Evolutionary conservation across 1,284 basidiomycete genomes (phyloP).

Genomic region (Tremellales sp.): DNA sequence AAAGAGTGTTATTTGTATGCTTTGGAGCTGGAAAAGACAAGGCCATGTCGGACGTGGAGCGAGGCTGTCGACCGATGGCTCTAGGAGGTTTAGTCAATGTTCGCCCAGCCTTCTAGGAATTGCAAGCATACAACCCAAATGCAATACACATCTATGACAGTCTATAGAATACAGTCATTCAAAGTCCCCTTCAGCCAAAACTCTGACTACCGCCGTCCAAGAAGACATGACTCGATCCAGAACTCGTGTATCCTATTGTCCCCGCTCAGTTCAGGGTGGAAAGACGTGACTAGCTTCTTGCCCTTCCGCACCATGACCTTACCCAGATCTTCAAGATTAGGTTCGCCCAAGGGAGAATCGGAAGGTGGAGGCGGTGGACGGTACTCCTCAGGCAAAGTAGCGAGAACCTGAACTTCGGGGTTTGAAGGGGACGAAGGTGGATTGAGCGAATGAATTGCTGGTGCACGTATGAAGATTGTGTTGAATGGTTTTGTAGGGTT

Average conservation of each 20-base stretch:
- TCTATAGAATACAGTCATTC: too few relatives aligned
- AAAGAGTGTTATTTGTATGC: conserved; percentile 71
- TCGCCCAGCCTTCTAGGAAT: too few relatives aligned
- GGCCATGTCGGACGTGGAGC: conserved; percentile 1
- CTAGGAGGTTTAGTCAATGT: too few relatives aligned
- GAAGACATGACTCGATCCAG: conserved; percentile 43
- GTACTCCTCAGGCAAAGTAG: conserved; percentile 61
- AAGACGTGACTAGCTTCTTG: conserved; percentile 77
- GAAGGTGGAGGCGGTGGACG: conserved; percentile 52
- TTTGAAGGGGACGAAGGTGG: not conserved
- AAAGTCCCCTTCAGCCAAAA: too few relatives aligned
- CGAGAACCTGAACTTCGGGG: conserved; percentile 55
- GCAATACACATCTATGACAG: not conserved
- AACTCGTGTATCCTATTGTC: conserved; percentile 82
- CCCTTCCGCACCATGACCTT: conserved; percentile 87
- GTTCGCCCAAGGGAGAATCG: conserved; percentile 36
- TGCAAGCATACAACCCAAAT: too few relatives aligned
- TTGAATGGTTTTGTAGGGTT: conserved; percentile 65
- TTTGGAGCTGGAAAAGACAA: conserved; percentile 63
- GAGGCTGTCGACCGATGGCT: not conserved
- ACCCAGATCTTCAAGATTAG: conserved; percentile 53
- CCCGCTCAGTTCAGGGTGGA: conserved; percentile 89
- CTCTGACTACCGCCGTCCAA: too few relatives aligned
- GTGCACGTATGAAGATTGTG: conserved; percentile 93
- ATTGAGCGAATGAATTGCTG: conserved; percentile 47